A percentile compares a stretch with the other conserved stretches of the same genome.
Conservation (phyloP, 805 yeast species). For the Torulaspora gathmanii region DNA sequence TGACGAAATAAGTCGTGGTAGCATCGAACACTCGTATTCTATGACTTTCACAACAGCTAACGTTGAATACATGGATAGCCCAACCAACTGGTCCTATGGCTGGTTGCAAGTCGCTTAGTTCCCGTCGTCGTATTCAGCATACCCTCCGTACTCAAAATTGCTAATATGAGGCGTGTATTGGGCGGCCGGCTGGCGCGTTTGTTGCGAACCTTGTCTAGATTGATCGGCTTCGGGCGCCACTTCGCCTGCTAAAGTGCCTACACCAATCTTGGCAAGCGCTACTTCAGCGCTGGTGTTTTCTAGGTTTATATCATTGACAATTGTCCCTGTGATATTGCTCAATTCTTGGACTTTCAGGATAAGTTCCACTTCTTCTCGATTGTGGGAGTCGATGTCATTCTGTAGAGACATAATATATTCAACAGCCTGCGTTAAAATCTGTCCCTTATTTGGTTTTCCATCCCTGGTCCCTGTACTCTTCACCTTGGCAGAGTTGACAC, state of each 20-base stretch:
- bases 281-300: conserved; percentile 73
- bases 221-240: conserved; percentile 2
- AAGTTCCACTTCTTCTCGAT: conserved; percentile 72
- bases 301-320: conserved; percentile 42
- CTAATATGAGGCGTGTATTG: conserved; percentile 24
- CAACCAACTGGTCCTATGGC: neutral
- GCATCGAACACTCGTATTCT: neutral
- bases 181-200: neutral
- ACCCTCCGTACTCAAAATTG: conserved; percentile 39
- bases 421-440: conserved; percentile 67
- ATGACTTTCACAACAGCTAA: neutral
- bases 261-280: conserved; percentile 73
- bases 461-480: conserved; percentile 68
- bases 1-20: neutral
- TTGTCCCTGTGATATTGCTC: conserved; percentile 42
- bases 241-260: conserved; percentile 60
- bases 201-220: conserved; percentile 2
- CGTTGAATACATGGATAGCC: neutral
- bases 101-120: neutral
- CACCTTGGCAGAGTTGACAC: conserved; percentile 17
- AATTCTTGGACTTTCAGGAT: conserved; percentile 54
- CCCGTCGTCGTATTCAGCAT: conserved; percentile 34
- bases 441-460: conserved; percentile 83
- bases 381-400: conserved; percentile 68
- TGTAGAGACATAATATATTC: conserved; percentile 67